These are phyloP conservation scores for Aspergillus quadricinctus DNA, from an alignment of 2,329 filamentous ascomycete species.

Conservation along the genomic window DNA sequence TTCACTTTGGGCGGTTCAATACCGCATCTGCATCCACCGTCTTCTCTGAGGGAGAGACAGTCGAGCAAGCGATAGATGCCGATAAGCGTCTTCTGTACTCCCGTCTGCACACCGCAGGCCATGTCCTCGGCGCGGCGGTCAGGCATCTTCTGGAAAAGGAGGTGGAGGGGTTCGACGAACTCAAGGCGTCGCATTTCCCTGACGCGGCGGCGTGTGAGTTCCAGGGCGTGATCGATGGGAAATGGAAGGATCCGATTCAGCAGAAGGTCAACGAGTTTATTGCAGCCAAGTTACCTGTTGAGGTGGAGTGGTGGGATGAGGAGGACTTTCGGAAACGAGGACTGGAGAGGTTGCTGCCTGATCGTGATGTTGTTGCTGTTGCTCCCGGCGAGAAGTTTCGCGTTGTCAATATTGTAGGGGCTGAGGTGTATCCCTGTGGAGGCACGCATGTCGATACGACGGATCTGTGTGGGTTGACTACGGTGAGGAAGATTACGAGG, in stretches of 20 bases:
- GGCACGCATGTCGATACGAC: conserved; percentile 67
- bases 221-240: conserved; percentile 60
- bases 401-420: conserved; percentile 65
- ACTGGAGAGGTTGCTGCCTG: conserved; percentile 53
- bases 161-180: conserved; percentile 56
- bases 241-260: conserved; percentile 61
- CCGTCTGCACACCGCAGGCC: conserved; percentile 68
- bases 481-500: conserved; percentile 63
- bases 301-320: conserved; percentile 65
- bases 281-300: conserved; percentile 52
- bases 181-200: conserved; percentile 69
- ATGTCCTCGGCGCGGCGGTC: conserved; percentile 67
- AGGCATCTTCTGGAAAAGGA: conserved; percentile 52
- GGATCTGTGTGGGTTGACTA: conserved; percentile 51
- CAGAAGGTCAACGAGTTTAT: conserved; percentile 57
- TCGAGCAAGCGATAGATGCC: conserved; percentile 57
- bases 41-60: conserved; percentile 42
- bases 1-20: conserved; percentile 62
- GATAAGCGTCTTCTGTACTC: conserved; percentile 61
- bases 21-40: neutral
- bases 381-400: conserved; percentile 55
- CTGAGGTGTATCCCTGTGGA: conserved; percentile 69
- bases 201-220: conserved; percentile 66
- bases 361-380: conserved; percentile 39
- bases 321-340: conserved; percentile 55